Evolutionary conservation across 305 asterid genomes (phyloP), one percentile per base, ranked within the genome.

Genomic region (Caryopteris hybrid): DNA sequence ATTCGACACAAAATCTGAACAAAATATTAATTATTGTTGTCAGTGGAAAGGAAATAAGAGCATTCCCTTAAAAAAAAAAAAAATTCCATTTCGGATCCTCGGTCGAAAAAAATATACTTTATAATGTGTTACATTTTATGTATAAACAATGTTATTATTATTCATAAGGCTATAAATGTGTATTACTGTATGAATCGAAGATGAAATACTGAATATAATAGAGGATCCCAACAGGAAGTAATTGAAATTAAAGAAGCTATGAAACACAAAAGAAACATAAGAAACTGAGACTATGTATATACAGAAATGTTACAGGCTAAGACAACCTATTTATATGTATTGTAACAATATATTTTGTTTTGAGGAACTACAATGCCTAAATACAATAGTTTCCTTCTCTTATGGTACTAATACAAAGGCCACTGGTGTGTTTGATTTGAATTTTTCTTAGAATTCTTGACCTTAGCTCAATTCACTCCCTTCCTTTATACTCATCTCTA

Each of bases 401-500:
- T 25, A 23, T 73, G 72, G 70, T 53, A 71, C 68, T 74, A 66
- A 31, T 67, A 73, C 51, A 78, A 11, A 60, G 48, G 54, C 73
- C 73, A 75, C 39, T 54, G 33, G 10, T 33, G 16, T 23, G 18
- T 25, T 34, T 18, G 36, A 23, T 54, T 14, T 38, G 54, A 48
- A 42, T 20, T 39, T 43, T 4, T 6, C 5, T 13, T 8, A 4
- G 23, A 1, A 16, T 83, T 86, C 81, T 71, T 78, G 71, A 54
- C 85, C 81, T 34, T 81, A 77, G 83, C 80, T 61, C 47, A 54
- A 57, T 68, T 86, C 87, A 59, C 78, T 83, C 70, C 83, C 96
- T 82, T 87, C 89, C 79, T 80, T 82, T 75, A 89, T 85, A 75
- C 83, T 83, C 96, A 87, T 85, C 61, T 88, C 95, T 16, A 88